Evolutionary conservation across 176 grass and related monocot species (phyloP).

Genomic region (Oryza glumipatula): DNA sequence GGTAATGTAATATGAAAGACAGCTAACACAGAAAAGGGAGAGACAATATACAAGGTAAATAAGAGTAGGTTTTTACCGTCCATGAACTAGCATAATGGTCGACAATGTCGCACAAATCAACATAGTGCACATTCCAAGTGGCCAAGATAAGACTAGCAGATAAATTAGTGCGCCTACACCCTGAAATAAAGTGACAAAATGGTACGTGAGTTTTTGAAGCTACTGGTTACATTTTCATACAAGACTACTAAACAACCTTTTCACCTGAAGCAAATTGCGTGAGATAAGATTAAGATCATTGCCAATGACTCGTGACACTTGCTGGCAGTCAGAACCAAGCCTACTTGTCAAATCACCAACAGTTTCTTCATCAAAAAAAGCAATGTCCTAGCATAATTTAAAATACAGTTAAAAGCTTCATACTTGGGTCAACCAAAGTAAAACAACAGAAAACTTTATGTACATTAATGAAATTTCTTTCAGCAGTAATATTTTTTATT

Average conservation of each 20-base stretch:
- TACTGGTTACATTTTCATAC: not conserved
- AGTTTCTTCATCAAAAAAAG: constrained; percentile 98
- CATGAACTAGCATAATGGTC: constrained; percentile 85
- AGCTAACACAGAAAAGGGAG: constrained; percentile 26
- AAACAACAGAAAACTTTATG: not conserved
- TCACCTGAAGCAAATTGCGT: constrained; percentile 95
- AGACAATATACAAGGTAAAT: constrained; percentile 22
- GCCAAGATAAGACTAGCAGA: constrained; percentile 94
- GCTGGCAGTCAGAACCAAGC: constrained; percentile 98
- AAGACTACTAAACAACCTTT: constrained; percentile 30
- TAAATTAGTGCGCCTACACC: constrained; percentile 92
- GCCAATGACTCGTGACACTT: constrained; percentile 98
- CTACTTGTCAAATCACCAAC: constrained; percentile 98
- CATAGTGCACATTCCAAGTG: constrained; percentile 88
- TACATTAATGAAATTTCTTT: not conserved
- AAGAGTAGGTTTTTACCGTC: constrained; percentile 58
- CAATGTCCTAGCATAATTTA: constrained; percentile 68
- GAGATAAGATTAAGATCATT: constrained; percentile 95
- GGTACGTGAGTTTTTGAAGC: constrained; percentile 24
- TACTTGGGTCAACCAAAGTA: not conserved
- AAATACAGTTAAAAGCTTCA: constrained; percentile 24
- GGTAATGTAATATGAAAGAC: constrained; percentile 16
- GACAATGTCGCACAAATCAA: constrained; percentile 77
- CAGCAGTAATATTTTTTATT: not conserved
- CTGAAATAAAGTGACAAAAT: constrained; percentile 56